Evolutionary conservation across 2,329 filamentous ascomycete species (phyloP), one percentile per base, ranked within the genome.

Genomic region (Epichloe sp.): DNA sequence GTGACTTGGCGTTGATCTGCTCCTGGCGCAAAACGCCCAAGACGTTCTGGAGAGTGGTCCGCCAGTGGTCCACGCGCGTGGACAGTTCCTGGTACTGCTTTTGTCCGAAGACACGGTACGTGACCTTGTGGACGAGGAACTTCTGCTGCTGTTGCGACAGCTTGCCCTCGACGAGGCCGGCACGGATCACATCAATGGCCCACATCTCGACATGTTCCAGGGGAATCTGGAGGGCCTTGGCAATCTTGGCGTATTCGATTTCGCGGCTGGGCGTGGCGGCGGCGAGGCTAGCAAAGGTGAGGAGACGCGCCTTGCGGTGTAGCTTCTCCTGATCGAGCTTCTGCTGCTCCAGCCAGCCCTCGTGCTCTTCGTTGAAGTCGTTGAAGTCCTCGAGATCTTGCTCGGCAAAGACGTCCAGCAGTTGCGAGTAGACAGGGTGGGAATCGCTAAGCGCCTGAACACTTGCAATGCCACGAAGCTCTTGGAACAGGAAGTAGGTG

Each of bases 21-120:
- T 95, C 88, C 65, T 80, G 75, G 63, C 83, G 80, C 58, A 97
- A 79, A 44, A 93, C 87, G 51, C 76, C 74, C 59, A 94, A 74
- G 17, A 98, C 89, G 58, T 80, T 82, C 64, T 81, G 78, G 61
- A 97, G 74, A 60, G 87, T 91, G 60, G 80, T 77, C 68, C 86
- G 83, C 91, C 91, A 97, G 68, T 89, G 86, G 71, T 95, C 90
- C 62, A 98, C 75, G 55, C 91, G 80, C 56, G 86, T 88, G 54
- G 88, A 86, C 50, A 98, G 85, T 75, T 98, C 91, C 60, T 86
- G 82, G 89, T 94, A 98, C 75, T 98, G 93, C 78, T 94, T 94
- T 75, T 95, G 88, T 60, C 88, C 88, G 64, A 98, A 98, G 50
- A 96, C 90, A 55, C 93, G 85, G 78, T 97, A 96, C 54, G 89